These are phyloP conservation scores for Ustilago hordei DNA, from an alignment of 1,284 basidiomycete species.

Conservation along the genomic window DNA sequence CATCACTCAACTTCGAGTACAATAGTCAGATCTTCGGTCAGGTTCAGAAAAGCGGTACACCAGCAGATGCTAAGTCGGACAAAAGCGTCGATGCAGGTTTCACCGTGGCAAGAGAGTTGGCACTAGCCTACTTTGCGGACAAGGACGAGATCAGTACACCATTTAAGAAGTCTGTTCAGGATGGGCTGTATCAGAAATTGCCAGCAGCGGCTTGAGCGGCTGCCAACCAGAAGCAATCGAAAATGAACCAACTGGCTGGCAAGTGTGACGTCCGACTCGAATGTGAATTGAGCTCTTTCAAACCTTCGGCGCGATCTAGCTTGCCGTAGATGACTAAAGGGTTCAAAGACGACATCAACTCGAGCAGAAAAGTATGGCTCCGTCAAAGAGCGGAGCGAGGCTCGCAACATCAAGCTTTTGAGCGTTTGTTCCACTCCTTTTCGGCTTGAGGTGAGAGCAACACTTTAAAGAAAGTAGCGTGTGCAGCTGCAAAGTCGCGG, in stretches of 20 bases:
- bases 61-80: constrained; percentile 5
- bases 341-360: no score
- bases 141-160: constrained; percentile 53
- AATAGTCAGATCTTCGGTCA: constrained; percentile 51
- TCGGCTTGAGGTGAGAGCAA: background rate
- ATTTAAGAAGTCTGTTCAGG: constrained; percentile 45
- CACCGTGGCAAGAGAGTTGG: constrained; percentile 55
- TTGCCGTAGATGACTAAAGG: no score
- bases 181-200: constrained; percentile 13
- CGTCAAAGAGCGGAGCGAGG: background rate
- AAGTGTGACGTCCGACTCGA: no score
- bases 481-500: constrained; percentile 1
- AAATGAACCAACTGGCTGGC: background rate
- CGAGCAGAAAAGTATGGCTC: background rate
- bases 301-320: no score
- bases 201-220: background rate
- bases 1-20: constrained; percentile 48
- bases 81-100: constrained; percentile 23
- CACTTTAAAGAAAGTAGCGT: background rate
- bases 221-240: background rate
- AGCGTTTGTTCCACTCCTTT: background rate
- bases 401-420: background rate
- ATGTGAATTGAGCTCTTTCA: no score
- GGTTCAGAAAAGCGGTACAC: constrained; percentile 8
- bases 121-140: constrained; percentile 65